Percentiles rank a stretch among this genome's conserved stretches.
Conservation (phyloP, 2,329 filamentous ascomycete genomes). For the Colletotrichum acutatum region DNA sequence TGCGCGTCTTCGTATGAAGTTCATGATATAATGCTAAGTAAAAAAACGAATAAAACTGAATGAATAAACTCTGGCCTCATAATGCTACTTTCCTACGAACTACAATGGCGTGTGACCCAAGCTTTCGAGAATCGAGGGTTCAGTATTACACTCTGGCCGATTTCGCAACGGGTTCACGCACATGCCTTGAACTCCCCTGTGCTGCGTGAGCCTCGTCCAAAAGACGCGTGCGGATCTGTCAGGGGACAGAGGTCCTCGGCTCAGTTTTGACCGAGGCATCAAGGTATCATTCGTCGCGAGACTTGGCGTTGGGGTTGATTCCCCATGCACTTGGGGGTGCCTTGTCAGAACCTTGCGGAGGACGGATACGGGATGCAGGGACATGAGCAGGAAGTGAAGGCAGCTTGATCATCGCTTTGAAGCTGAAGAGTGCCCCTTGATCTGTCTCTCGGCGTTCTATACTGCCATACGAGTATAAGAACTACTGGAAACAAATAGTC, state of each 20-base stretch:
- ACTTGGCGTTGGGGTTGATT: background rate
- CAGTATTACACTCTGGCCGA: background rate
- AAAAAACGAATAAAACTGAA: background rate
- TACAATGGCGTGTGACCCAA: background rate
- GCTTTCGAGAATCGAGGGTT: background rate
- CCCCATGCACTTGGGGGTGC: background rate
- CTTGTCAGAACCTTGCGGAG: background rate
- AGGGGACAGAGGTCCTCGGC: background rate
- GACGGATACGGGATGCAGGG: background rate
- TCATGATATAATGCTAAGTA: constrained; percentile 36
- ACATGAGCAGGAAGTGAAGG: background rate
- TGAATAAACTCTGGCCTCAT: background rate
- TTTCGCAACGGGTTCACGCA: background rate
- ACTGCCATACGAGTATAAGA: background rate
- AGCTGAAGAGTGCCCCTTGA: background rate
- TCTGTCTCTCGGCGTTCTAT: background rate
- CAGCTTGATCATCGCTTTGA: background rate
- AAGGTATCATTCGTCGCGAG: background rate
- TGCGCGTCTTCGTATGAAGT: constrained; percentile 58
- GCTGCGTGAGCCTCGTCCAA: background rate
- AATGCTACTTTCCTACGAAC: background rate
- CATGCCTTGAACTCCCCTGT: background rate
- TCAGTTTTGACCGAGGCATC: constrained; percentile 6
- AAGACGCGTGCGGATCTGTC: background rate
- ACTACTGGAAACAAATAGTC: background rate